A percentile compares a stretch with the other conserved stretches of the same genome.
These are phyloP conservation scores for Citrus trifoliata DNA, from an alignment of 345 rosid species.

Conservation along the genomic window DNA sequence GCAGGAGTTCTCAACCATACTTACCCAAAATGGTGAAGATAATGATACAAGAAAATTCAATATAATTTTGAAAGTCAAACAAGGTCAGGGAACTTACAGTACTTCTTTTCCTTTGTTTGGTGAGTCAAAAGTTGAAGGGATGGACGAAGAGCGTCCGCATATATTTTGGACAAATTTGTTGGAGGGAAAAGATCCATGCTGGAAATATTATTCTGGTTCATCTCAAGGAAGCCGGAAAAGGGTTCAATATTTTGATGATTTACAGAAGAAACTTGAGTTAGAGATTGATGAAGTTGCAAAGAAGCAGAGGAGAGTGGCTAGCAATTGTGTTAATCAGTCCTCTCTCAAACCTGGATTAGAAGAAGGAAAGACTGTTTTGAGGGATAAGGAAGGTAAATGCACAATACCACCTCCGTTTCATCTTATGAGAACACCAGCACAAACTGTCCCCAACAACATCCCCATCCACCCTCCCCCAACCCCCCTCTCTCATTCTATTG, in stretches of 20 bases:
- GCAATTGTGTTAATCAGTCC: slow-evolving; percentile 25
- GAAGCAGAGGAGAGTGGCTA: slow-evolving; percentile 50
- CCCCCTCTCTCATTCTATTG: neutral
- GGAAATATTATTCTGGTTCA: slow-evolving; percentile 60
- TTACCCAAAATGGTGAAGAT: slow-evolving; percentile 40
- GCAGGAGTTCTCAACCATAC: slow-evolving; percentile 49
- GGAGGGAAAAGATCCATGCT: slow-evolving; percentile 54
- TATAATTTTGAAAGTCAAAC: slow-evolving; percentile 56
- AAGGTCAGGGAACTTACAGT: slow-evolving; percentile 45
- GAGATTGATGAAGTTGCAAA: slow-evolving; percentile 38
- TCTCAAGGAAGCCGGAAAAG: slow-evolving; percentile 72
- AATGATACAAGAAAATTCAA: slow-evolving; percentile 30
- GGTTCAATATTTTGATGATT: slow-evolving; percentile 33
- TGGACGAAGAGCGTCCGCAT: slow-evolving; percentile 53
- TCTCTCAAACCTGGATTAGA: slow-evolving; percentile 21
- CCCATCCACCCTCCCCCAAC: too few species aligned
- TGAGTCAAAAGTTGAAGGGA: slow-evolving; percentile 46
- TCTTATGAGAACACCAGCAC: neutral
- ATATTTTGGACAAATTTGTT: slow-evolving; percentile 71
- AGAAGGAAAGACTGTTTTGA: slow-evolving; percentile 24
- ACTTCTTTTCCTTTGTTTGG: slow-evolving; percentile 49
- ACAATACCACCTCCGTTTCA: slow-evolving; percentile 14
- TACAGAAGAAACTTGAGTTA: slow-evolving; percentile 25
- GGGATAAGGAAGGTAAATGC: slow-evolving; percentile 44
- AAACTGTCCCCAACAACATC: too few species aligned